Evolutionary conservation across 2,329 filamentous ascomycete genomes (phyloP).

Genomic region (Aureobasidium leucospermi): DNA sequence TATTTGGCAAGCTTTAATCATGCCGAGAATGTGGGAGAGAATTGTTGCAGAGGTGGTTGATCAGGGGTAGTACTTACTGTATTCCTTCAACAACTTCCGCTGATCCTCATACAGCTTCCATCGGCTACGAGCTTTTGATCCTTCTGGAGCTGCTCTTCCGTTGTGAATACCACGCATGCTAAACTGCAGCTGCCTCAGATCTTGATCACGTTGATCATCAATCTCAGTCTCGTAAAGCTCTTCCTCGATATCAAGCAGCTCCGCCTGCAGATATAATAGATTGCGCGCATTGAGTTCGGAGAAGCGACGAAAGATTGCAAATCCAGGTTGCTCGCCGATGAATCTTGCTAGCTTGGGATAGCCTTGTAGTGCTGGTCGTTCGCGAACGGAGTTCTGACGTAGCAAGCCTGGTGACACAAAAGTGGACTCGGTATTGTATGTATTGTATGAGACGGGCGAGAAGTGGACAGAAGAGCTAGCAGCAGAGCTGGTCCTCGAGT

Average conservation of each 20-base stretch:
- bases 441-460: conserved; percentile 1
- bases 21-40: too few relatives aligned
- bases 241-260: conserved; percentile 21
- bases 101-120: conserved; percentile 13
- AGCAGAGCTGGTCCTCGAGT: background rate
- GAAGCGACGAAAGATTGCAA: conserved; percentile 22
- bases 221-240: conserved; percentile 19
- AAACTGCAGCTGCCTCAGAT: conserved; percentile 17
- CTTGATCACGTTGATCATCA: conserved; percentile 11
- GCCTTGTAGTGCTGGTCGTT: conserved; percentile 17
- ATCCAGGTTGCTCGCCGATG: conserved; percentile 17
- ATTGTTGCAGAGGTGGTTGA: too few relatives aligned
- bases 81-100: conserved; percentile 14
- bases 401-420: conserved; percentile 14
- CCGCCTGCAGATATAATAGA: conserved; percentile 23
- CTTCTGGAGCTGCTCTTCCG: background rate
- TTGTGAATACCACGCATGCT: conserved; percentile 10
- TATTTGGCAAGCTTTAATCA: too few relatives aligned
- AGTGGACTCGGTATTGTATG: conserved; percentile 5
- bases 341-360: conserved; percentile 20
- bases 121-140: background rate
- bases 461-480: conserved; percentile 3
- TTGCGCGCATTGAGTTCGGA: conserved; percentile 20
- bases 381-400: conserved; percentile 15
- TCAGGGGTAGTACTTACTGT: conserved; percentile 13